Evolutionary conservation across 495 filamentous ascomycete species (phyloP).

Genomic region (Collariella sp.): DNA sequence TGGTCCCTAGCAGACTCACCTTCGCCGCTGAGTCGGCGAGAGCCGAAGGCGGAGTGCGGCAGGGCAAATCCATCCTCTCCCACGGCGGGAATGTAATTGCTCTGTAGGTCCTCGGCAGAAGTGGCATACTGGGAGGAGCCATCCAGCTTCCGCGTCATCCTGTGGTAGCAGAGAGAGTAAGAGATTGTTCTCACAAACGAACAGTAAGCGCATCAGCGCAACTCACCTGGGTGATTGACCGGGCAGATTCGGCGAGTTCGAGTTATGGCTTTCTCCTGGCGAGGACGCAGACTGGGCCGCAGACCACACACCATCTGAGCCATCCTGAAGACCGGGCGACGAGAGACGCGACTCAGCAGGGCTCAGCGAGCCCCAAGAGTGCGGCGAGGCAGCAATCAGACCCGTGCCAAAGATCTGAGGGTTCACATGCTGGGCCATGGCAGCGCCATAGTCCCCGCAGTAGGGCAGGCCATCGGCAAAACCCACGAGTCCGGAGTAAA

Average conservation of each 20-base stretch:
- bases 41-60: constrained; percentile 31
- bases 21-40: constrained; percentile 41
- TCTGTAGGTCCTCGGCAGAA: constrained; percentile 34
- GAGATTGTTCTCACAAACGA: constrained; percentile 12
- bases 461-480: constrained; percentile 39
- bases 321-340: constrained; percentile 39
- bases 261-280: constrained; percentile 38
- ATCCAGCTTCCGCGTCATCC: constrained; percentile 26
- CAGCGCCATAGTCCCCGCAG: constrained; percentile 27
- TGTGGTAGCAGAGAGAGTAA: constrained; percentile 18
- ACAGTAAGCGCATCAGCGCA: constrained; percentile 5
- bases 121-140: constrained; percentile 30
- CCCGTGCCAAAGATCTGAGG: constrained; percentile 41
- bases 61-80: constrained; percentile 38
- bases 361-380: constrained; percentile 44
- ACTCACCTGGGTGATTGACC: constrained; percentile 46
- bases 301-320: constrained; percentile 41
- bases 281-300: constrained; percentile 33
- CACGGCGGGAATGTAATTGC: constrained; percentile 28
- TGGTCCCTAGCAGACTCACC: constrained; percentile 66
- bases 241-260: constrained; percentile 37
- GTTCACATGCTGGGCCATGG: constrained; percentile 37
- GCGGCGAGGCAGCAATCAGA: constrained; percentile 35
- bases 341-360: constrained; percentile 40
- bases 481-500: constrained; percentile 33